These are phyloP conservation scores for Monosporozyma unispora DNA, from an alignment of 805 yeast species.

Conservation along the genomic window DNA sequence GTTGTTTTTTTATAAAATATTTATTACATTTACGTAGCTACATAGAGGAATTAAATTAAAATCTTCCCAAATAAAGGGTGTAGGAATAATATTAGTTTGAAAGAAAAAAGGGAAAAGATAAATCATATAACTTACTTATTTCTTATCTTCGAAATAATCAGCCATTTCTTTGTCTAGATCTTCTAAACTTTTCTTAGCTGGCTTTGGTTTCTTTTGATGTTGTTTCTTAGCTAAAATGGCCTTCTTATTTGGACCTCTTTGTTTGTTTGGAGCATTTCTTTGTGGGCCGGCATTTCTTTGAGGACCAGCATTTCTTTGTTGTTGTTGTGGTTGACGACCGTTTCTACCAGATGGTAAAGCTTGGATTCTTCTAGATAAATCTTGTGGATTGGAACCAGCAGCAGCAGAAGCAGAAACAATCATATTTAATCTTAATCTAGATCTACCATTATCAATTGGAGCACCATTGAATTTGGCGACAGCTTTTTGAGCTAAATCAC, in stretches of 20 bases:
- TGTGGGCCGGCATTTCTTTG: slow-evolving; percentile 10
- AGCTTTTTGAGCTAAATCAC: slow-evolving; percentile 67
- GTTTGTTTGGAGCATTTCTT: not conserved
- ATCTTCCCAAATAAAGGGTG: not conserved
- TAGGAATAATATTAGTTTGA: not conserved
- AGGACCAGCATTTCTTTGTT: slow-evolving; percentile 11
- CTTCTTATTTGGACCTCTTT: slow-evolving; percentile 29
- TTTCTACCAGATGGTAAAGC: slow-evolving; percentile 19
- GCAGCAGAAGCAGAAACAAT: slow-evolving; percentile 75
- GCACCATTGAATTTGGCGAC: slow-evolving; percentile 83
- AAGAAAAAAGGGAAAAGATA: not conserved
- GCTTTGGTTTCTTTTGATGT: slow-evolving; percentile 32
- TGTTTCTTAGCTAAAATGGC: slow-evolving; percentile 30
- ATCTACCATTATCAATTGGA: slow-evolving; percentile 81
- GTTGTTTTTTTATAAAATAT: not conserved
- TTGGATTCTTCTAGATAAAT: slow-evolving; percentile 65
- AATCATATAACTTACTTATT: slow-evolving; percentile 5
- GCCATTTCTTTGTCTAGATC: slow-evolving; percentile 98
- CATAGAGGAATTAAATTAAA: not conserved
- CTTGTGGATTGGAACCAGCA: slow-evolving; percentile 61
- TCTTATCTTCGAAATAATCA: slow-evolving; percentile 64
- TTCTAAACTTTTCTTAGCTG: slow-evolving; percentile 69
- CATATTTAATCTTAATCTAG: slow-evolving; percentile 69
- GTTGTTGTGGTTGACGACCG: slow-evolving; percentile 18
- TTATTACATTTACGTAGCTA: slow-evolving; percentile 1